A percentile compares a stretch with the other conserved stretches of the same genome.
These are phyloP conservation scores for Paecilomyces variotii DNA, from an alignment of 2,329 filamentous ascomycete genomes.

Conservation along the genomic window DNA sequence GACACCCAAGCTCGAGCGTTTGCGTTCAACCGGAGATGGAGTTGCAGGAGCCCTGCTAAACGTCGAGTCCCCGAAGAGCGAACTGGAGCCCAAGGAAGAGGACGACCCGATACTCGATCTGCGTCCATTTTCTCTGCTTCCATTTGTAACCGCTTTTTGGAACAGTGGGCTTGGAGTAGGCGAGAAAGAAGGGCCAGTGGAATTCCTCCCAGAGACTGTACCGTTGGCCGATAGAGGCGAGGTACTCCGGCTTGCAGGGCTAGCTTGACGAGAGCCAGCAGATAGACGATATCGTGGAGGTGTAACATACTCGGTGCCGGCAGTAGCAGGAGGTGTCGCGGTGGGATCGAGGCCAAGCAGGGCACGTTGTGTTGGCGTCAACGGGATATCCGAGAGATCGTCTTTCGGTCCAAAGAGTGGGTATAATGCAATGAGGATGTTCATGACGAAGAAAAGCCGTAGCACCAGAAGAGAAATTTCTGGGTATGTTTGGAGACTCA, in stretches of 20 bases:
- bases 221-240: conserved; percentile 33
- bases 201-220: conserved; percentile 24
- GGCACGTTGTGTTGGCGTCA: conserved; percentile 80
- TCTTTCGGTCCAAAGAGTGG: conserved; percentile 68
- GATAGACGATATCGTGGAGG: conserved; percentile 81
- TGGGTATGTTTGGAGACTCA: conserved; percentile 31
- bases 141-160: conserved; percentile 55
- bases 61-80: conserved; percentile 33
- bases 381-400: conserved; percentile 76
- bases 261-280: conserved; percentile 45
- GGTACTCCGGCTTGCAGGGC: conserved; percentile 28
- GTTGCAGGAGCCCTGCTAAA: conserved; percentile 54
- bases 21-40: conserved; percentile 58
- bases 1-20: conserved; percentile 65
- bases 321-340: conserved; percentile 54
- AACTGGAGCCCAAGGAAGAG: conserved; percentile 32
- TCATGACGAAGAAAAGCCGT: conserved; percentile 57
- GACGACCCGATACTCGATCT: conserved; percentile 56
- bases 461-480: conserved; percentile 46
- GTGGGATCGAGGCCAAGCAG: conserved; percentile 72
- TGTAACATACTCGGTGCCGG: conserved; percentile 67
- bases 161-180: conserved; percentile 52
- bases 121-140: conserved; percentile 33
- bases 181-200: conserved; percentile 45
- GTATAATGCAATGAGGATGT: conserved; percentile 61